Percentiles rank a stretch among this genome's conserved stretches.
Evolutionary conservation across 208 protist species (phyloP).

Genomic region (Trypanosoma grayi): DNA sequence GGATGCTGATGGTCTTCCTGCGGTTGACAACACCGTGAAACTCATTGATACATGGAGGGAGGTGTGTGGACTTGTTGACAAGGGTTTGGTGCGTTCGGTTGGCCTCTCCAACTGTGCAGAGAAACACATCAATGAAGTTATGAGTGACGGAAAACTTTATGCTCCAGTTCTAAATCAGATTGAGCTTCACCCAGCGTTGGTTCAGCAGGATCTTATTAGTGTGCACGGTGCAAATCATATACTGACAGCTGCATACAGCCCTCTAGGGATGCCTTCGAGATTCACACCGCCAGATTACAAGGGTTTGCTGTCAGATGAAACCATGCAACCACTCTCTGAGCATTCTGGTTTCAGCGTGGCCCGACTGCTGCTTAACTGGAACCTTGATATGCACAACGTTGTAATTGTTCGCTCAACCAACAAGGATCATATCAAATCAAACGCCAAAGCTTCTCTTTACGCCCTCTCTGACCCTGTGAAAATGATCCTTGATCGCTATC

Average conservation of each 20-base stretch:
- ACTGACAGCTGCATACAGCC: constrained; percentile 82
- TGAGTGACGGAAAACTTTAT: constrained; percentile 37
- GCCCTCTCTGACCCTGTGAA: constrained; percentile 55
- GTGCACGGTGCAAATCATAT: constrained; percentile 61
- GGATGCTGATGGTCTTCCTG: constrained; percentile 37
- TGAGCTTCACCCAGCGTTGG: constrained; percentile 81
- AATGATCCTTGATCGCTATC: constrained; percentile 59
- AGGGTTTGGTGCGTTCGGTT: constrained; percentile 85
- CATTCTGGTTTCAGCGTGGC: constrained; percentile 62
- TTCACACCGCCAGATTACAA: constrained; percentile 58
- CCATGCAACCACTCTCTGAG: constrained; percentile 45
- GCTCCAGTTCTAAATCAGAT: constrained; percentile 89
- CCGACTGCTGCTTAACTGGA: constrained; percentile 81
- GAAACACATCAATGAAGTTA: constrained; percentile 58
- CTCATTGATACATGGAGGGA: constrained; percentile 80
- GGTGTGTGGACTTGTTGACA: constrained; percentile 82
- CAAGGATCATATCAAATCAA: constrained; percentile 74
- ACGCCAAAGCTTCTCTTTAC: constrained; percentile 78
- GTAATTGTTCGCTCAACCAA: constrained; percentile 78
- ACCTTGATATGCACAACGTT: constrained; percentile 73
- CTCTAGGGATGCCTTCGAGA: constrained; percentile 74
- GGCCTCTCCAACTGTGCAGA: constrained; percentile 84
- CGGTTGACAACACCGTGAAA: constrained; percentile 45
- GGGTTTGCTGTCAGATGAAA: constrained; percentile 42
- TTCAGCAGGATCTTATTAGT: constrained; percentile 45